Evolutionary conservation across 768 basidiomycete species (phyloP).

Genomic region (Xerocomellus chrysenteron): DNA sequence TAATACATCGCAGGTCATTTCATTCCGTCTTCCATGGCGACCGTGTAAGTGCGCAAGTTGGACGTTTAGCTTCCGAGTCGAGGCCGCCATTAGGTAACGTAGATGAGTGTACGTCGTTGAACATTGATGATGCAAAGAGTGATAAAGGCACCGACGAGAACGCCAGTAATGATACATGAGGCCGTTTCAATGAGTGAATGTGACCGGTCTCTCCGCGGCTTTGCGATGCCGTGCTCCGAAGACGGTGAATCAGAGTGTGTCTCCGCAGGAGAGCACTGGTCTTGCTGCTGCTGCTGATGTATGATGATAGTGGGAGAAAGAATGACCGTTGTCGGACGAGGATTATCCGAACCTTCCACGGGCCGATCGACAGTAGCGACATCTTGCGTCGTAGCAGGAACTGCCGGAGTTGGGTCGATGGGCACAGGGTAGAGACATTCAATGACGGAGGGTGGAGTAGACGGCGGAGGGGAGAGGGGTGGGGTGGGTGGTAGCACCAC

Average conservation of each 20-base stretch:
- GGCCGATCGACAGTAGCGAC: background rate
- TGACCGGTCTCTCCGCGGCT: conserved; percentile 18
- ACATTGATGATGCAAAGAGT: conserved; percentile 50
- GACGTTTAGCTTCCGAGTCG: background rate
- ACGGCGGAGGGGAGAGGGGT: conserved; percentile 21
- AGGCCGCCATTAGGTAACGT: conserved; percentile 28
- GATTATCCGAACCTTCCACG: conserved; percentile 1
- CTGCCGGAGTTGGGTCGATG: background rate
- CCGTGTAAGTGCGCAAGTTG: background rate
- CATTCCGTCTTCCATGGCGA: background rate
- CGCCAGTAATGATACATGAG: conserved; percentile 54
- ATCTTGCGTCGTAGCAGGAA: conserved; percentile 9
- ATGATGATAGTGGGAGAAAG: conserved; percentile 29
- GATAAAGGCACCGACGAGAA: conserved; percentile 58
- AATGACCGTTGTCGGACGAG: conserved; percentile 16
- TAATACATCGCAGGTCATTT: conserved; percentile 21
- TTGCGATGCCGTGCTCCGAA: conserved; percentile 5
- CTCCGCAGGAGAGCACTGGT: conserved; percentile 13
- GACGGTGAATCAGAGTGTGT: conserved; percentile 9
- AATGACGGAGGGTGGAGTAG: conserved; percentile 15
- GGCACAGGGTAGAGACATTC: conserved; percentile 16
- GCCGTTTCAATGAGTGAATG: conserved; percentile 36
- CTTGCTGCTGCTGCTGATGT: conserved; percentile 22
- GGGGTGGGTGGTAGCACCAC: conserved; percentile 19
- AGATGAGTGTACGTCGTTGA: conserved; percentile 47